A percentile compares a stretch with the other conserved stretches of the same genome.
phyloP scores from a whole-genome alignment of 768 basidiomycete genomes.

The Lepiota subincarnata region DNA sequence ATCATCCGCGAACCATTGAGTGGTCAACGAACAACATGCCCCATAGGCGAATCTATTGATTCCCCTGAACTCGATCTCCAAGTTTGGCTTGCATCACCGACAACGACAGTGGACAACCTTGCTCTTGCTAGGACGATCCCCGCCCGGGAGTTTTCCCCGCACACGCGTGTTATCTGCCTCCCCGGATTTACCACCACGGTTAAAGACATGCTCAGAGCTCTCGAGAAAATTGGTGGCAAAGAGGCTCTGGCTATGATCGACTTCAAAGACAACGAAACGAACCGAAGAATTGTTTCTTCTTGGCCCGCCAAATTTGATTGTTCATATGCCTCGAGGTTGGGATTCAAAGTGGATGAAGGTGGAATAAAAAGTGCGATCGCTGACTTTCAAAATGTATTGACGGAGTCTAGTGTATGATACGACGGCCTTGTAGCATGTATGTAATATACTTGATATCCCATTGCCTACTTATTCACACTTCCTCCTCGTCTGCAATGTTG shows the following conservation, averaged over 20 bases:
- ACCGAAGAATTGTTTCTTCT: slow-evolving; percentile 39
- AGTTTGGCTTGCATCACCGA: slow-evolving; percentile 48
- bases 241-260: slow-evolving; percentile 42
- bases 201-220: slow-evolving; percentile 47
- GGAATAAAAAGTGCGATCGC: slow-evolving; percentile 31
- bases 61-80: slow-evolving; percentile 43
- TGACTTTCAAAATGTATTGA: not conserved
- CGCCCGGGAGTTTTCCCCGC: slow-evolving; percentile 33
- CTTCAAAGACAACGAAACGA: slow-evolving; percentile 42
- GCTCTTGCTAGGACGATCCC: slow-evolving; percentile 43
- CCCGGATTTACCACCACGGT: slow-evolving; percentile 59
- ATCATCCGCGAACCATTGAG: slow-evolving; percentile 58
- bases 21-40: slow-evolving; percentile 46
- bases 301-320: slow-evolving; percentile 48
- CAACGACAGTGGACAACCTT: slow-evolving; percentile 54
- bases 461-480: too few relatives aligned
- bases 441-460: too few relatives aligned
- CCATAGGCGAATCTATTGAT: slow-evolving; percentile 42
- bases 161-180: slow-evolving; percentile 52
- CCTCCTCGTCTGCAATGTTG: too few relatives aligned
- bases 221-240: slow-evolving; percentile 46
- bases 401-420: too few relatives aligned
- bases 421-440: too few relatives aligned
- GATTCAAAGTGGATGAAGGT: slow-evolving; percentile 39
- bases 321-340: slow-evolving; percentile 36